Evolutionary conservation across 2,329 filamentous ascomycete genomes (phyloP).

Genomic region (Teratosphaeria gauchensis): DNA sequence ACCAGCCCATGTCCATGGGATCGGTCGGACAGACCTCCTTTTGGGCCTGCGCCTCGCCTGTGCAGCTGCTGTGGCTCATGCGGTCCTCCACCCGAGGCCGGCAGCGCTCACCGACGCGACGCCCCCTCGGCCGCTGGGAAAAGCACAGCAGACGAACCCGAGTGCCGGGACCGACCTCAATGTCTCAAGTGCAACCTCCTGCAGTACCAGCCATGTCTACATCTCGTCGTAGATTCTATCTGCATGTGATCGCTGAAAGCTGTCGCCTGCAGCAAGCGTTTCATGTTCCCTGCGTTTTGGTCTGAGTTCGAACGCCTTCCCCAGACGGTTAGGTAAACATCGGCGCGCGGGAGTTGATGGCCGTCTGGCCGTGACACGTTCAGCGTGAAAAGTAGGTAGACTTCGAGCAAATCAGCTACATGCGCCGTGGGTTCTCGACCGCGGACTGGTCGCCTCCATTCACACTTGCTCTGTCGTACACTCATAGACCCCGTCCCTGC

Average conservation of each 20-base stretch:
- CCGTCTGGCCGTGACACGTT: not conserved
- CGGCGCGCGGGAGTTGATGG: not conserved
- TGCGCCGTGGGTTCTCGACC: not conserved
- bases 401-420: not conserved
- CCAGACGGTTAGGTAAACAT: not conserved
- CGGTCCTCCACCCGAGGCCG: not conserved
- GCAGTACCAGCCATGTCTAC: too few species aligned
- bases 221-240: not conserved
- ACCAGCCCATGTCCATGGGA: not conserved
- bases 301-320: not conserved
- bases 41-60: not conserved
- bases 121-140: not conserved
- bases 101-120: not conserved
- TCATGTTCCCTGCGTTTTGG: not conserved
- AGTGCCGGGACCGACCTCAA: not conserved
- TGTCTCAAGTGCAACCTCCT: not conserved
- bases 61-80: not conserved
- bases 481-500: not conserved
- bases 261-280: not conserved
- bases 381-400: not conserved
- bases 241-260: not conserved
- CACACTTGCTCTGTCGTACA: not conserved
- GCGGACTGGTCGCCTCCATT: not conserved
- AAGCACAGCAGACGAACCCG: not conserved
- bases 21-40: not conserved